Evolutionary conservation across 2,329 filamentous ascomycete genomes (phyloP), one percentile per base, ranked within the genome.

Genomic region (Phialocephala subalpina): DNA sequence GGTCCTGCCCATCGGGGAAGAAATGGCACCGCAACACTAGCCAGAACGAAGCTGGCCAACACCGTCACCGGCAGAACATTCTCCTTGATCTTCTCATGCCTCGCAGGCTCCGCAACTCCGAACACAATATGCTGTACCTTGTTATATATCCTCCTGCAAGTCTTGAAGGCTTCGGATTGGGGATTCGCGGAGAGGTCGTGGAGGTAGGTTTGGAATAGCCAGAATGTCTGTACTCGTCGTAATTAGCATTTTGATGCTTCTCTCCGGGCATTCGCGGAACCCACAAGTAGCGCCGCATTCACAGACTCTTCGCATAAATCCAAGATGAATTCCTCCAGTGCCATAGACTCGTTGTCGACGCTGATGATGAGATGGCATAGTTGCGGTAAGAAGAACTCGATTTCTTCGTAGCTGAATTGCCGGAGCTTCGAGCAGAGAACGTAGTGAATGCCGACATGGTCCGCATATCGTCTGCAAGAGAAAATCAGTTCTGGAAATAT

Each of bases 331-430:
- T 96, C 92, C 80, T 96, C 93, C 79, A 96, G 80, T 58, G 93
- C 92, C 92, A 96, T 94, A 72, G 92, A 95, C 83, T 96, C 93
- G 80, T 95, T 96, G 83, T 95, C 89, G 78, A 95, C 87, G 80
- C 91, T 94, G 76, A 96, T 92, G 80, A 94, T 89, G 70, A 96
- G 88, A 81, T 96, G 93, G 78, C 92, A 96, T 83, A 96, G 83
- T 83, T 93, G 91, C 69, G 92, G 92, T 58, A 96, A 86, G 83
- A 95, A 96, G 88, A 96, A 96, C 81, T 96, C 93, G 78, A 96
- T 94, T 80, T 96, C 92, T 83, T 94, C 91, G 82, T 95, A 96
- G 70, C 91, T 91, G 77, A 96, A 96, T 80, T 93, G 91, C 77
- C 93, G 92, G 77, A 96, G 85, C 86, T 96, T 96, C 75, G 90